Evolutionary conservation across 305 asterid species (phyloP).

Genomic region (Ajuga reptans): DNA sequence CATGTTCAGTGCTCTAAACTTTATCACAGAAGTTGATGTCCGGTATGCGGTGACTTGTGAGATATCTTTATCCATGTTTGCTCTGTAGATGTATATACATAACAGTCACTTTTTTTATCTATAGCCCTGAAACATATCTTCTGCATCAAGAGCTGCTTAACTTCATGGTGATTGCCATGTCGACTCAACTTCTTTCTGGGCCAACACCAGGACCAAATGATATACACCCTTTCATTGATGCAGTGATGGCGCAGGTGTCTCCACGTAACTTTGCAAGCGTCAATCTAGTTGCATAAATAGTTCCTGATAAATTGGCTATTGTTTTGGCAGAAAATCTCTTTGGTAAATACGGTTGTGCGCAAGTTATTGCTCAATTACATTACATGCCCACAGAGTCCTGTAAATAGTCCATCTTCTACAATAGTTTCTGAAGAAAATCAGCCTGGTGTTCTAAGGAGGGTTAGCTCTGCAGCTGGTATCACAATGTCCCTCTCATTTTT

Average conservation of each 20-base stretch:
- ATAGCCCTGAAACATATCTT: conserved; percentile 61
- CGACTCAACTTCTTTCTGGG: conserved; percentile 92
- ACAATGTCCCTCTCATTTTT: neutral
- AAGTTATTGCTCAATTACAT: conserved; percentile 71
- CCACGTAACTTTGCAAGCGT: conserved; percentile 6
- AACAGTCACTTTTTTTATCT: conserved; percentile 15
- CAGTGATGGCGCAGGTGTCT: conserved; percentile 75
- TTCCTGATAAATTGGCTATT: conserved; percentile 15
- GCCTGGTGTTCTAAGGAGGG: conserved; percentile 73
- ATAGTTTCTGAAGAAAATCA: conserved; percentile 58
- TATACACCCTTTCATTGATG: conserved; percentile 77
- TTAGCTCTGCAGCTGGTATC: conserved; percentile 86
- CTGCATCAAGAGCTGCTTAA: conserved; percentile 79
- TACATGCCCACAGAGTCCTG: conserved; percentile 41
- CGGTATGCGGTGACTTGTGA: conserved; percentile 44
- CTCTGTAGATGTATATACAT: conserved; percentile 17
- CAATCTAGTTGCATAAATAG: neutral
- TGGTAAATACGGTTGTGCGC: conserved; percentile 54
- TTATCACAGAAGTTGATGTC: conserved; percentile 61
- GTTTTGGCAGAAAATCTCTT: conserved; percentile 60
- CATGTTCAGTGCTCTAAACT: conserved; percentile 56
- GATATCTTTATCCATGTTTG: conserved; percentile 17
- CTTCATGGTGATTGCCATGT: conserved; percentile 67
- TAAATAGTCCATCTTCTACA: conserved; percentile 40
- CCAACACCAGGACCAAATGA: conserved; percentile 86